Conservation (phyloP, 164 flowering plant genomes). For the Saururus chinensis region DNA sequence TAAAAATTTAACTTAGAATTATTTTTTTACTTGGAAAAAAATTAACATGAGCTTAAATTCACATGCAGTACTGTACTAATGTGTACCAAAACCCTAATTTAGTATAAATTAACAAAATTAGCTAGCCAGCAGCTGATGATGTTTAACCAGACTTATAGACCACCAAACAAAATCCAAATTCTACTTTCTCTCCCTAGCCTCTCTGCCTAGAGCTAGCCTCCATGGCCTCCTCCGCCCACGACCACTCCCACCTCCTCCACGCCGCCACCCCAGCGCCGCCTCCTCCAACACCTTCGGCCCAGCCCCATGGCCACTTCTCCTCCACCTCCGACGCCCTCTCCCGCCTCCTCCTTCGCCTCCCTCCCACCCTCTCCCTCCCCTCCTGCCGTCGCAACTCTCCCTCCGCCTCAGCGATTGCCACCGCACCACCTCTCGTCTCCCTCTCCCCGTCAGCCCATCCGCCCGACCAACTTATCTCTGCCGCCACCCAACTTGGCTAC, state of each 20-base stretch:
- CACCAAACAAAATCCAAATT: too few relatives aligned
- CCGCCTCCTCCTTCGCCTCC: conserved; percentile 3
- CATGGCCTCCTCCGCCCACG: not conserved
- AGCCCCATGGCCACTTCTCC: not conserved
- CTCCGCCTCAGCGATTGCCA: too few relatives aligned
- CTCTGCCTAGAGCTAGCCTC: not conserved
- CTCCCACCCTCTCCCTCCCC: conserved; percentile 7
- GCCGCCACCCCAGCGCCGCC: conserved; percentile 3
- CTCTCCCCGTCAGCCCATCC: not conserved
- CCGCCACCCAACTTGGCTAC: conserved; percentile 3
- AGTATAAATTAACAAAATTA: too few relatives aligned
- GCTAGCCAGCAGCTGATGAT: too few relatives aligned
- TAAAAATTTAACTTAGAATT: too few relatives aligned
- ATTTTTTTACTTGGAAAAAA: too few relatives aligned
- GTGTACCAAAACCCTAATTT: too few relatives aligned
- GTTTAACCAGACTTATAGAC: too few relatives aligned
- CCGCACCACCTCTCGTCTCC: not conserved
- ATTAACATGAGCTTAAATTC: too few relatives aligned
- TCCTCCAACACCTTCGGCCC: conserved; percentile 9
- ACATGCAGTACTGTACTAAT: too few relatives aligned
- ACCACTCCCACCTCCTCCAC: not conserved
- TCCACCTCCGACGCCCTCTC: conserved; percentile 2
- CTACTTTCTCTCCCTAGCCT: not conserved
- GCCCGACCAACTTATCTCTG: not conserved
- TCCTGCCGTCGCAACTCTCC: conserved; percentile 1